These are phyloP conservation scores for Candida anutae DNA, from an alignment of 1,139 yeast species.

Conservation along the genomic window DNA sequence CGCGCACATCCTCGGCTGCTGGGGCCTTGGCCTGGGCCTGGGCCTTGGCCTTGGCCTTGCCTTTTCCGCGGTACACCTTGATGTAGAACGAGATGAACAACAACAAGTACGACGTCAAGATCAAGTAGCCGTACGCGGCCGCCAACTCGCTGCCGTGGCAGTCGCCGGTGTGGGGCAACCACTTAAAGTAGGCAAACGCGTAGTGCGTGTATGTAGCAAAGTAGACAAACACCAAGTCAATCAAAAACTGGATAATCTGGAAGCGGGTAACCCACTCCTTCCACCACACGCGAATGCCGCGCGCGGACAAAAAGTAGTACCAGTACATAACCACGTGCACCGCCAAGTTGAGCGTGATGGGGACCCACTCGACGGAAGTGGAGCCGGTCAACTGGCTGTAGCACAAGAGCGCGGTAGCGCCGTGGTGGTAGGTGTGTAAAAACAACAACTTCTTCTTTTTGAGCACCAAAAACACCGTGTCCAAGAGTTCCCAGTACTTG, in stretches of 20 bases:
- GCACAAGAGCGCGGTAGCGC: constrained; percentile 94
- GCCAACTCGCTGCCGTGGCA: constrained; percentile 93
- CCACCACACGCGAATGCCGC: constrained; percentile 99
- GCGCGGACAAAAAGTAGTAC: constrained; percentile 90
- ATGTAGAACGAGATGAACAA: constrained; percentile 92
- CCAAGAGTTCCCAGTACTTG: constrained; percentile 77
- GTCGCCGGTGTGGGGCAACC: constrained; percentile 74
- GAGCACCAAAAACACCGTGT: constrained; percentile 85
- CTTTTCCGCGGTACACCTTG: constrained; percentile 61
- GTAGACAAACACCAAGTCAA: constrained; percentile 85
- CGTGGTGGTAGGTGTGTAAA: constrained; percentile 95
- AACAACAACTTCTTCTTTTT: constrained; percentile 87
- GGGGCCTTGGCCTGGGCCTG: constrained; percentile 7
- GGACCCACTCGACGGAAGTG: constrained; percentile 95
- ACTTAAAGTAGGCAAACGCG: constrained; percentile 50
- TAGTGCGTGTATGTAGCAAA: constrained; percentile 84
- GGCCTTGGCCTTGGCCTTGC: constrained; percentile 17
- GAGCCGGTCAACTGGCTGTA: constrained; percentile 88
- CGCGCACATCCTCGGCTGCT: constrained; percentile 6
- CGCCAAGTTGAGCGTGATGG: constrained; percentile 77
- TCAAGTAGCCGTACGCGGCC: constrained; percentile 83
- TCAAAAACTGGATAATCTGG: constrained; percentile 89
- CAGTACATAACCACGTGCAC: constrained; percentile 98
- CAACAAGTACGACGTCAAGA: constrained; percentile 81
- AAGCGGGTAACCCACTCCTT: constrained; percentile 97